These are phyloP conservation scores for Hypsizygus ulmarius DNA, from an alignment of 1,284 basidiomycete species.

Conservation along the genomic window DNA sequence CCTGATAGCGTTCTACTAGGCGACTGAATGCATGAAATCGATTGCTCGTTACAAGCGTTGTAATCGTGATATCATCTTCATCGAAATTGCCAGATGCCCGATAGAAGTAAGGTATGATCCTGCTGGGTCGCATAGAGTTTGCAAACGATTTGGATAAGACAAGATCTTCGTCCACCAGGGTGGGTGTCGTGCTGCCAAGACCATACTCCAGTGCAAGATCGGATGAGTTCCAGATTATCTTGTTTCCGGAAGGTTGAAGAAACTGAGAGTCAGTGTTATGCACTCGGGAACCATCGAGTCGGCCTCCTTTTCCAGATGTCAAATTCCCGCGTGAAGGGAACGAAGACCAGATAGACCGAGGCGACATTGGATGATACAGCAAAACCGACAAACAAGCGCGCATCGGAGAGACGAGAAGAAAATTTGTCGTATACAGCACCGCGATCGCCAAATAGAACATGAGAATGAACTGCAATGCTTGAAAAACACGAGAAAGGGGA, in stretches of 20 bases:
- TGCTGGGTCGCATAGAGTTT: slow-evolving; percentile 64
- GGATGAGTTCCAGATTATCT: slow-evolving; percentile 28
- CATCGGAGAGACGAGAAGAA: slow-evolving; percentile 26
- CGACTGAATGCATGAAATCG: slow-evolving; percentile 70
- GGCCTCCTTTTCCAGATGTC: slow-evolving; percentile 3
- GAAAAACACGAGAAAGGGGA: slow-evolving; percentile 8
- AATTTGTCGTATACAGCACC: slow-evolving; percentile 38
- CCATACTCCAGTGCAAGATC: slow-evolving; percentile 21
- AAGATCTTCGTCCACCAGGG: slow-evolving; percentile 39
- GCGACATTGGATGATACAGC: slow-evolving; percentile 12
- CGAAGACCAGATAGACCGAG: slow-evolving; percentile 16
- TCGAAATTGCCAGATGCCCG: slow-evolving; percentile 51
- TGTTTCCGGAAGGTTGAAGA: slow-evolving; percentile 13
- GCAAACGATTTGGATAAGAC: slow-evolving; percentile 69
- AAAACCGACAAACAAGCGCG: slow-evolving; percentile 22
- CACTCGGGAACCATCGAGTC: slow-evolving; percentile 8
- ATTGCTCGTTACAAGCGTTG: slow-evolving; percentile 79
- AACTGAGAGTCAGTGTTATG: slow-evolving; percentile 14
- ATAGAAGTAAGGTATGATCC: slow-evolving; percentile 79
- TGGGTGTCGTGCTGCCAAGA: slow-evolving; percentile 27
- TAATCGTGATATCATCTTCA: slow-evolving; percentile 73
- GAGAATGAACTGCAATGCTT: slow-evolving; percentile 19
- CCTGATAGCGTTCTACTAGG: slow-evolving; percentile 70
- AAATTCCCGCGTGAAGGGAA: slow-evolving; percentile 13
- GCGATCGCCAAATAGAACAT: slow-evolving; percentile 33